These are phyloP conservation scores for Quercus aquifolioides DNA, from an alignment of 306 rosid species.

Conservation along the genomic window DNA sequence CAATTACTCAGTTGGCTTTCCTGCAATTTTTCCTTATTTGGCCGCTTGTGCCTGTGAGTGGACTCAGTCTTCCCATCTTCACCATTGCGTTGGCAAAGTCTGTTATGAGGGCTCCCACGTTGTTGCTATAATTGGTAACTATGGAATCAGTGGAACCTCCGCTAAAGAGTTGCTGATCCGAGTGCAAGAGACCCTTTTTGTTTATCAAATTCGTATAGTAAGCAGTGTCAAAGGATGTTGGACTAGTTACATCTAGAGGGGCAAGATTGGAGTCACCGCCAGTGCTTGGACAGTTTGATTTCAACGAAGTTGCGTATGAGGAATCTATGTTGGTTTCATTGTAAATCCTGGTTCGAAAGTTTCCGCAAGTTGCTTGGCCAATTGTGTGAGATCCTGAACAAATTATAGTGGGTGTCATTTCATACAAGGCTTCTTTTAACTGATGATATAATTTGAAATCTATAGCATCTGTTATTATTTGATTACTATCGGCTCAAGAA, in stretches of 20 bases:
- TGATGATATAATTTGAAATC: too few relatives aligned
- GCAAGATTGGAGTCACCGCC: conserved; percentile 50
- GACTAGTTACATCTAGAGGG: conserved; percentile 34
- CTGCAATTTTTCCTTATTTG: conserved; percentile 46
- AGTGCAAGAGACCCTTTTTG: conserved; percentile 52
- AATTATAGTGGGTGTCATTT: neutral
- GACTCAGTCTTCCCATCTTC: conserved; percentile 58
- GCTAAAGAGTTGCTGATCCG: conserved; percentile 54
- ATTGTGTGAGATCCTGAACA: conserved; percentile 38
- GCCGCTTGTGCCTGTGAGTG: conserved; percentile 47
- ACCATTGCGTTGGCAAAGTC: conserved; percentile 62
- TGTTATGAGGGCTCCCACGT: conserved; percentile 9
- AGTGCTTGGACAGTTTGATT: conserved; percentile 40
- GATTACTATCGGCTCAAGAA: too few relatives aligned
- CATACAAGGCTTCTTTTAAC: too few relatives aligned
- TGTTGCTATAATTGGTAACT: conserved; percentile 33
- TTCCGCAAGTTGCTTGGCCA: conserved; percentile 39
- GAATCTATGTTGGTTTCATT: conserved; percentile 55
- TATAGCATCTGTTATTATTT: too few relatives aligned
- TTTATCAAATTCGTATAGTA: conserved; percentile 42
- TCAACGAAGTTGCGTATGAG: conserved; percentile 29
- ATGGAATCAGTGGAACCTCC: conserved; percentile 46
- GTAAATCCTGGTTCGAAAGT: conserved; percentile 45
- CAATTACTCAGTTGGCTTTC: conserved; percentile 21
- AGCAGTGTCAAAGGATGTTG: conserved; percentile 42